A percentile compares a stretch with the other conserved stretches of the same genome.
phyloP scores from a whole-genome alignment of 1,139 yeast genomes.

The Blastobotrys aristatus region DNA sequence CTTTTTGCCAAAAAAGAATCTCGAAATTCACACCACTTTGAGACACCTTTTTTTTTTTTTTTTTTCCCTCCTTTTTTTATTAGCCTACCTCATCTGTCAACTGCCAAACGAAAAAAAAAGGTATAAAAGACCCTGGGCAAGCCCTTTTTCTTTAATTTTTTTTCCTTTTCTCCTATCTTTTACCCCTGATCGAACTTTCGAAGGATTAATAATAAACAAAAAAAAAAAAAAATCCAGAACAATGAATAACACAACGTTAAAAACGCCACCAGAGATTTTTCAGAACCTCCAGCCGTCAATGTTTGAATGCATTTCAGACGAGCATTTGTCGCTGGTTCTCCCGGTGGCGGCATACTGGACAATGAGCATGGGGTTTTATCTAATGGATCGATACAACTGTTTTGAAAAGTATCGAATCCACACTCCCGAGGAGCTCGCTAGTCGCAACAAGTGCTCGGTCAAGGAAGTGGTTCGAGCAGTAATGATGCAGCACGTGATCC shows the following conservation, averaged over 20 bases:
- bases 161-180: neutral
- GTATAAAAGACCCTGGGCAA: neutral
- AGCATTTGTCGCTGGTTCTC: conserved; percentile 59
- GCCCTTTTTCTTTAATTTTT: neutral
- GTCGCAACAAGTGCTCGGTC: conserved; percentile 69
- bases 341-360: conserved; percentile 86
- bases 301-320: conserved; percentile 63
- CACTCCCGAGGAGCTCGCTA: conserved; percentile 76
- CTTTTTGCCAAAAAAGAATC: too few relatives aligned
- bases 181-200: neutral
- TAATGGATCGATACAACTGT: conserved; percentile 65
- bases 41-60: neutral
- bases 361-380: conserved; percentile 66
- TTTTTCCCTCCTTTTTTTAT: neutral
- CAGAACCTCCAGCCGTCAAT: conserved; percentile 27
- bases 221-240: too few relatives aligned
- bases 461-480: conserved; percentile 75
- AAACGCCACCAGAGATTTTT: neutral
- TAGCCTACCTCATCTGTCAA: too few relatives aligned
- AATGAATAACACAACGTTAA: neutral
- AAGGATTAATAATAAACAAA: neutral
- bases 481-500: conserved; percentile 74
- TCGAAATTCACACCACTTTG: conserved; percentile 7
- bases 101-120: neutral
- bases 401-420: conserved; percentile 85